These are phyloP conservation scores for Paecilomyces formosus DNA, from an alignment of 2,329 filamentous ascomycete species.

Conservation along the genomic window DNA sequence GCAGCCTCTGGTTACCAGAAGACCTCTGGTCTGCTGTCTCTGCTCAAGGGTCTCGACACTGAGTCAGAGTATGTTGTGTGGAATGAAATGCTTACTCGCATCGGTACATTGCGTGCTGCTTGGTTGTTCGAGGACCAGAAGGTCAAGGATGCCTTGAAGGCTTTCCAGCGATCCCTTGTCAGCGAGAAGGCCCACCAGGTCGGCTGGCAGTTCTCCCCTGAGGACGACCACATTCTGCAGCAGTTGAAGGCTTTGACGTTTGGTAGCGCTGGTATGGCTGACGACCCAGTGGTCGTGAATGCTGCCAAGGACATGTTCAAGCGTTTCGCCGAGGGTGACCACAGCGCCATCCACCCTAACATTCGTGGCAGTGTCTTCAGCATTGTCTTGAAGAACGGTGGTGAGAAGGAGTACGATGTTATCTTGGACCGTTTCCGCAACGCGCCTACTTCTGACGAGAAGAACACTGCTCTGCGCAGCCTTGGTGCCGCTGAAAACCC, in stretches of 20 bases:
- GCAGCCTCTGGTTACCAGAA: conserved; percentile 88
- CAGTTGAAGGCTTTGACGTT: conserved; percentile 94
- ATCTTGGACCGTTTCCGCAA: conserved; percentile 68
- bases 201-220: conserved; percentile 80
- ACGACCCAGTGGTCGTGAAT: conserved; percentile 68
- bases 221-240: conserved; percentile 81
- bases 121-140: conserved; percentile 82
- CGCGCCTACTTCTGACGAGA: conserved; percentile 74
- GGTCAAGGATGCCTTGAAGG: conserved; percentile 64
- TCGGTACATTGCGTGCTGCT: conserved; percentile 70
- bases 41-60: conserved; percentile 73
- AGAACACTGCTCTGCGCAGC: conserved; percentile 79
- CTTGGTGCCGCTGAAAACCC: conserved; percentile 73
- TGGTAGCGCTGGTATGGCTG: conserved; percentile 69
- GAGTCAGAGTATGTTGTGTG: conserved; percentile 90
- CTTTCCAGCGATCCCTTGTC: conserved; percentile 73
- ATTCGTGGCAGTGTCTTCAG: conserved; percentile 79
- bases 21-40: conserved; percentile 78
- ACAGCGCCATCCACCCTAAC: conserved; percentile 80
- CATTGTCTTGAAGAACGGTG: conserved; percentile 76
- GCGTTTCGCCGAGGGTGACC: conserved; percentile 74
- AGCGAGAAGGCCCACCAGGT: conserved; percentile 75
- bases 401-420: conserved; percentile 75
- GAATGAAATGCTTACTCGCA: conserved; percentile 79
- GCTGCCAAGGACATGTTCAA: conserved; percentile 86